Percentiles rank a stretch among this genome's conserved stretches.
phyloP scores from a whole-genome alignment of 2,329 filamentous ascomycete genomes.

The Hirsutella thompsonii region DNA sequence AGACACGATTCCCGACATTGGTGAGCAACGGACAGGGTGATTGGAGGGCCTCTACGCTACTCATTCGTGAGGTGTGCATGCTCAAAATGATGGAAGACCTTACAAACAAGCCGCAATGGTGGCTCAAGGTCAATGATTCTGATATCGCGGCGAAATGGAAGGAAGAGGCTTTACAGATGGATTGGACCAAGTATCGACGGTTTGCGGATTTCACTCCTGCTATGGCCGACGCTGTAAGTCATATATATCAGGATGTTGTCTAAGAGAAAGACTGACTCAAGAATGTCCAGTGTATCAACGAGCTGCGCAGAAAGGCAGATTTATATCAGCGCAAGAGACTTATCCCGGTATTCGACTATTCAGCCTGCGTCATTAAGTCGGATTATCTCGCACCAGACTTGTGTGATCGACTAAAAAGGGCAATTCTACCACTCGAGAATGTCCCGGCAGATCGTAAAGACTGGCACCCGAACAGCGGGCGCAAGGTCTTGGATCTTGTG shows the following conservation, averaged over 20 bases:
- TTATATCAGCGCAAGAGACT: constrained; percentile 19
- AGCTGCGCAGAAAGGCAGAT: constrained; percentile 18
- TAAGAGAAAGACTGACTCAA: too few relatives aligned
- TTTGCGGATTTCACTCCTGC: constrained; percentile 14
- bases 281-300: constrained; percentile 15
- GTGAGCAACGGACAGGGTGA: constrained; percentile 1
- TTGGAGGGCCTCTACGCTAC: constrained; percentile 15
- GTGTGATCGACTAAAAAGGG: constrained; percentile 24
- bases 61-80: constrained; percentile 19
- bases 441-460: constrained; percentile 37
- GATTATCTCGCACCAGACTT: constrained; percentile 16
- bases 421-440: constrained; percentile 34
- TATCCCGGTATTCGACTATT: constrained; percentile 20
- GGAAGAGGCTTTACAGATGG: constrained; percentile 14
- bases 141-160: constrained; percentile 16
- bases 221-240: constrained; percentile 18
- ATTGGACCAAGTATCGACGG: constrained; percentile 13
- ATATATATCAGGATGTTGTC: neutral
- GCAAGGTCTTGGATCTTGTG: constrained; percentile 47
- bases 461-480: constrained; percentile 46
- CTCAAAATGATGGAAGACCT: constrained; percentile 18
- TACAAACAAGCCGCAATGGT: constrained; percentile 22
- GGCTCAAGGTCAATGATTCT: constrained; percentile 15
- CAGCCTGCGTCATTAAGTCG: constrained; percentile 20
- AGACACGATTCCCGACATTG: neutral